A percentile compares a stretch with the other conserved stretches of the same genome.
These are phyloP conservation scores for Pisolithus tinctorius DNA, from an alignment of 768 basidiomycete species.

Conservation along the genomic window DNA sequence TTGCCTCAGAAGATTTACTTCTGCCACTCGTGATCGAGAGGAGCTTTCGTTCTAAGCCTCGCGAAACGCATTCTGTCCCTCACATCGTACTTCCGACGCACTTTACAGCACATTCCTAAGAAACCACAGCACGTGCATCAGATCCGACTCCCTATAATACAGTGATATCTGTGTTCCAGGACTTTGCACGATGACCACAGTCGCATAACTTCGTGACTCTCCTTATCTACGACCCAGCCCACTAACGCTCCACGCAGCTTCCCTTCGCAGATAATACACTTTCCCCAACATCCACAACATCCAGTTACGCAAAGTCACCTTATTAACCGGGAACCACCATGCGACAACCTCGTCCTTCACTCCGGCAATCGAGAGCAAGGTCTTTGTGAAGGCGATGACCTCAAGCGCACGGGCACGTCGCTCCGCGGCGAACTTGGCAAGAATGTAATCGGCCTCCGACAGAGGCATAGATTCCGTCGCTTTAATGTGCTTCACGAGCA, in stretches of 20 bases:
- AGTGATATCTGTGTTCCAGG: too few relatives aligned
- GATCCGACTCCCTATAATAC: too few relatives aligned
- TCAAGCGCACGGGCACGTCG: constrained; percentile 37
- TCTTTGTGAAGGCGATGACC: constrained; percentile 37
- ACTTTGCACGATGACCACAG: too few relatives aligned
- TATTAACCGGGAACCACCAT: constrained; percentile 22
- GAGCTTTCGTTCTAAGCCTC: neutral
- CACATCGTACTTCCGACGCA: neutral
- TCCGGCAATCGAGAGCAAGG: constrained; percentile 19
- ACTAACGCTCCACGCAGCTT: constrained; percentile 21
- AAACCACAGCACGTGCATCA: neutral
- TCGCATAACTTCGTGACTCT: too few relatives aligned
- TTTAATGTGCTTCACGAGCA: constrained; percentile 29
- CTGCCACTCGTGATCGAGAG: neutral
- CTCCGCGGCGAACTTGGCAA: constrained; percentile 29
- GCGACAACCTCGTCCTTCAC: constrained; percentile 14
- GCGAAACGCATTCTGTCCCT: neutral
- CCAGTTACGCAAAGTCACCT: constrained; percentile 20
- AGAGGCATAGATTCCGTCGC: constrained; percentile 5
- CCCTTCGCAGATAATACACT: constrained; percentile 12
- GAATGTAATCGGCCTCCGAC: constrained; percentile 21
- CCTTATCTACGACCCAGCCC: constrained; percentile 19
- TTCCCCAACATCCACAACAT: constrained; percentile 15
- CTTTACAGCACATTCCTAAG: neutral
- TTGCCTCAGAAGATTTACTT: too few relatives aligned